These are phyloP conservation scores for Lophium mytilinum DNA, from an alignment of 495 filamentous ascomycete genomes.

Conservation along the genomic window DNA sequence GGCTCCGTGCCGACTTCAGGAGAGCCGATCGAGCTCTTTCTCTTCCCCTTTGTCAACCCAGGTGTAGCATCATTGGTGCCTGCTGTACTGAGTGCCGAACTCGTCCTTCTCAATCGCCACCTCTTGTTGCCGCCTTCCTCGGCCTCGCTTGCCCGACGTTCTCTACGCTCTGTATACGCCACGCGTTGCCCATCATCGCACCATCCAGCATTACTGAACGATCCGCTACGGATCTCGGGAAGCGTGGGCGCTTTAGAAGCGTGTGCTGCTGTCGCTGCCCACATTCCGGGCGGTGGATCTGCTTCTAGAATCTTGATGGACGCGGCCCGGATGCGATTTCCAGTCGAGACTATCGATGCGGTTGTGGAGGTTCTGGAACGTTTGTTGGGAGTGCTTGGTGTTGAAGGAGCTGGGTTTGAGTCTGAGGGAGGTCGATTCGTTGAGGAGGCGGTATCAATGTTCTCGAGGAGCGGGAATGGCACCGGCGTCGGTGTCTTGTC, in stretches of 20 bases:
- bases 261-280: conserved; percentile 41
- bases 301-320: conserved; percentile 42
- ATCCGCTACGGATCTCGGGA: conserved; percentile 37
- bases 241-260: conserved; percentile 38
- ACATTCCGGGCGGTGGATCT: conserved; percentile 44
- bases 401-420: not conserved
- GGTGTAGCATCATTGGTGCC: not conserved
- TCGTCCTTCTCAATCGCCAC: not conserved
- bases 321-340: conserved; percentile 32
- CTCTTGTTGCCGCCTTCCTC: conserved; percentile 12
- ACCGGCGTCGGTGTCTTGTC: conserved; percentile 10
- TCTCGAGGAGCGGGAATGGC: conserved; percentile 12
- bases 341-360: conserved; percentile 19
- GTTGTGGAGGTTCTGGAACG: conserved; percentile 24
- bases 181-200: conserved; percentile 28
- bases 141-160: conserved; percentile 11
- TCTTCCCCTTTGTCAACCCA: not conserved
- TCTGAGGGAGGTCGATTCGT: not conserved
- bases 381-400: conserved; percentile 3
- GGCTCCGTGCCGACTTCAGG: conserved; percentile 8
- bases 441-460: not conserved
- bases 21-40: not conserved
- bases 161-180: conserved; percentile 7
- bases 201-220: conserved; percentile 36
- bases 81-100: not conserved